Conservation (phyloP, 1,284 basidiomycete genomes). For the Rhodotorula sp. region DNA sequence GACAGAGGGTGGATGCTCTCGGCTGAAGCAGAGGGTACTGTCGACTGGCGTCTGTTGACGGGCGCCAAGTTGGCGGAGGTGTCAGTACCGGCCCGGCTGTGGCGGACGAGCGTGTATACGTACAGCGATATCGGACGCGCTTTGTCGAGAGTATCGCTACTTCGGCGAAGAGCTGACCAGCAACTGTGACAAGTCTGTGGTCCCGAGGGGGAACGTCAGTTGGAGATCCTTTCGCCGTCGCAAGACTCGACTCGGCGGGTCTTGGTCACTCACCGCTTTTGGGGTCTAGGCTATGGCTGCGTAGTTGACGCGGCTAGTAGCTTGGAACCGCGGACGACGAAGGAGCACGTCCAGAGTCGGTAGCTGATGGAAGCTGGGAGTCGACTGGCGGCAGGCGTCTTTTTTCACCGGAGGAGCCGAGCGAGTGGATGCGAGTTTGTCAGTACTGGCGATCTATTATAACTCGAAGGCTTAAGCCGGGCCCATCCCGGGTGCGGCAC, state of each 20-base stretch:
- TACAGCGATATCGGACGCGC: slow-evolving; percentile 14
- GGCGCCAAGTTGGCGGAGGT: not conserved
- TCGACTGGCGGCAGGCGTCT: slow-evolving; percentile 11
- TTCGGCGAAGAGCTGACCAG: slow-evolving; percentile 1
- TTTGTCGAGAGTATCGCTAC: slow-evolving; percentile 1
- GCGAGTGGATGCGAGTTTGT: not conserved
- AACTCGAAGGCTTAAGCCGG: not conserved
- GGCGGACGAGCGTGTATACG: not conserved
- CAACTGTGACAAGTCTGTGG: not conserved
- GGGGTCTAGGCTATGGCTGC: too few relatives aligned
- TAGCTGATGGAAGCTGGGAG: not conserved
- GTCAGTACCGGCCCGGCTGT: not conserved
- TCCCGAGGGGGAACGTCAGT: not conserved
- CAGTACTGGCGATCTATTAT: not conserved
- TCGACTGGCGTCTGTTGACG: slow-evolving; percentile 2
- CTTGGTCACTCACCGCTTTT: too few relatives aligned
- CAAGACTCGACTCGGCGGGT: too few relatives aligned
- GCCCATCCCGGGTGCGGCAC: not conserved
- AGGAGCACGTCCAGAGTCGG: not conserved
- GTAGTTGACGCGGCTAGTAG: not conserved
- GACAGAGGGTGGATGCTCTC: not conserved
- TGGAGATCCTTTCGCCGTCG: too few relatives aligned
- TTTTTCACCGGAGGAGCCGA: too few relatives aligned
- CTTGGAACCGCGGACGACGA: not conserved
- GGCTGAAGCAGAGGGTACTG: not conserved